phyloP scores from a whole-genome alignment of 306 rosid genomes.

The Corylus americana region DNA sequence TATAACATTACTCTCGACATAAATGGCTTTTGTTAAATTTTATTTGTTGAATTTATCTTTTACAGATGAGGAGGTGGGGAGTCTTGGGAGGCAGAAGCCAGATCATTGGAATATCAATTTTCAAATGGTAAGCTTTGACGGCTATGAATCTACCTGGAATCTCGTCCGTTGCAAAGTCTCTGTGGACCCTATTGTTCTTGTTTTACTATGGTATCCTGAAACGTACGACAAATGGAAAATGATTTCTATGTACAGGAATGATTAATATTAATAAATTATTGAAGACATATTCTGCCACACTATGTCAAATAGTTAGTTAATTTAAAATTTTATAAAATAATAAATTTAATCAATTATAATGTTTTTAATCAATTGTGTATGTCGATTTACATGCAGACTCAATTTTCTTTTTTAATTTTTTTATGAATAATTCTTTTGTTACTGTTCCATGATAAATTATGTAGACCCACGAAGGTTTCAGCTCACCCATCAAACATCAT shows the following conservation, averaged over 20 bases:
- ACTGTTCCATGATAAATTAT: neutral
- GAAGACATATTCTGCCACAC: no score
- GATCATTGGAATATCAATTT: slow-evolving; percentile 46
- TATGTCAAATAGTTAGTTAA: no score
- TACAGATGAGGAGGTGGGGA: slow-evolving; percentile 59
- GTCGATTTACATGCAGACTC: neutral
- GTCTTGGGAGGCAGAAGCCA: slow-evolving; percentile 64
- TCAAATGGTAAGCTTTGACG: slow-evolving; percentile 38
- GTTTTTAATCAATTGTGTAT: no score
- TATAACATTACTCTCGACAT: neutral
- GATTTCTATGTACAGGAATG: neutral
- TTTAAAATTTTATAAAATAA: no score
- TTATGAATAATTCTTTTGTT: neutral
- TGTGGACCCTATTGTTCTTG: neutral
- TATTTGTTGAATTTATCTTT: neutral
- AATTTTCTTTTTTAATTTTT: neutral
- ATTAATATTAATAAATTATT: no score
- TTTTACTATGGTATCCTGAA: neutral
- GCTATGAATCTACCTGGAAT: neutral
- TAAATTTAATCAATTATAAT: no score
- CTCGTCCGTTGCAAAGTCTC: neutral
- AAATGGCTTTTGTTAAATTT: neutral
- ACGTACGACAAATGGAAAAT: neutral
- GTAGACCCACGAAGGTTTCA: slow-evolving; percentile 61
- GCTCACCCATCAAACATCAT: slow-evolving; percentile 59